Base-by-base conservation (phyloP, 2,329 filamentous ascomycete genomes). In the Aschersonia sp. region DNA sequence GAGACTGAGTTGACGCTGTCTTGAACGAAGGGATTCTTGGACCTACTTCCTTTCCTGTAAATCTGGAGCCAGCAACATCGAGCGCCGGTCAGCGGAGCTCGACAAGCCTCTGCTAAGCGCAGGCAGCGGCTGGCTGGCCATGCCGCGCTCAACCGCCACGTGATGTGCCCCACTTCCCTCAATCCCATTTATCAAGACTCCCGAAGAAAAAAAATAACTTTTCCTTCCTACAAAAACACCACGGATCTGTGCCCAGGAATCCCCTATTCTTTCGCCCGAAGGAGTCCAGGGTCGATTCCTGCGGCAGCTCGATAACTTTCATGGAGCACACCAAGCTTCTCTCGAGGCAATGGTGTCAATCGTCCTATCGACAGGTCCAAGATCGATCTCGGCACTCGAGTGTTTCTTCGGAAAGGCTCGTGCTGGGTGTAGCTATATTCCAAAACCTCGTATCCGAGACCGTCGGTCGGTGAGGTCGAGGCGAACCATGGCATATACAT, bases 321-420 rank as follows among this genome's bases (percentile, higher is more conserved):
- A 87, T 82, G 85, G 85, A 89, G 82, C 81, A 84, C 32, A 6
- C 32, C 32, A 38, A 68, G 65, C 64, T 64, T 67, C 63, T 60
- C 68, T 10, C 6, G 10, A 38, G 10, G 32, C 6, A 38, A 81
- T 88, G 85, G 79, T 89, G 83, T 85, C 76, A 81, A 84, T 87
- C 68, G 73, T 89, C 85, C 84, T 80, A 86, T 89, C 85, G 87
- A 94, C 89, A 92, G 85, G 82, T 92, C 83, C 86, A 66, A 94
- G 83, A 95, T 66, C 61, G 77, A 92, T 44, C 70, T 67, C 69
- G 72, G 72, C 65, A 47, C 69, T 71, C 66, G 67, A 38, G 32
- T 6, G 10, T 38, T 38, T 38, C 6, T 6, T 38, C 10, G 32
- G 32, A 20, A 77, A 32, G 43, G 50, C 29, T 51, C 45, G 40